Conservation (phyloP, 306 rosid genomes). For the Prunus salicina region DNA sequence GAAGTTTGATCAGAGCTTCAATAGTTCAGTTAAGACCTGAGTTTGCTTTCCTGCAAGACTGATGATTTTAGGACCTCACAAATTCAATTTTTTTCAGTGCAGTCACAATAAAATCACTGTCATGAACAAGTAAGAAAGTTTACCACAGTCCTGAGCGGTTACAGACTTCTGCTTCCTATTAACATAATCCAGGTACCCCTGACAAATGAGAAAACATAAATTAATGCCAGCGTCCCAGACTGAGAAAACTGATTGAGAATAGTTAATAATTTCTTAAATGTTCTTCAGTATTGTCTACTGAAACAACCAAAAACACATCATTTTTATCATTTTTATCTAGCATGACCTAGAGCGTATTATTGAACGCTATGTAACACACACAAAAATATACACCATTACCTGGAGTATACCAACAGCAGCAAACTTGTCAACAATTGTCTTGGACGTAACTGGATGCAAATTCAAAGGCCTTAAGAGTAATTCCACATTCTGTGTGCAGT, state of each 20-base stretch:
- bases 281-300: background rate
- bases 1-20: background rate
- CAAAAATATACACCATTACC: conserved; percentile 32
- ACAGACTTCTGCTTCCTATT: conserved; percentile 46
- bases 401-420: conserved; percentile 96
- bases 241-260: background rate
- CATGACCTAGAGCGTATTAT: background rate
- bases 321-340: background rate
- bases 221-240: background rate
- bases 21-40: background rate
- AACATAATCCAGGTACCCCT: conserved; percentile 81
- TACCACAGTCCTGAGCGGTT: background rate
- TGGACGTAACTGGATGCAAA: conserved; percentile 41
- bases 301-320: background rate
- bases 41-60: background rate
- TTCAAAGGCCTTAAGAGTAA: conserved; percentile 54
- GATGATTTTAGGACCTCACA: background rate
- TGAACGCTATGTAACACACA: background rate
- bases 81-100: background rate
- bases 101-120: background rate
- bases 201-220: conserved; percentile 22
- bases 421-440: conserved; percentile 76
- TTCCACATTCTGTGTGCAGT: conserved; percentile 56
- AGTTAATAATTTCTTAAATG: background rate
- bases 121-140: background rate